These are phyloP conservation scores for Penicillium arizonense DNA, from an alignment of 495 filamentous ascomycete genomes.

Conservation along the genomic window DNA sequence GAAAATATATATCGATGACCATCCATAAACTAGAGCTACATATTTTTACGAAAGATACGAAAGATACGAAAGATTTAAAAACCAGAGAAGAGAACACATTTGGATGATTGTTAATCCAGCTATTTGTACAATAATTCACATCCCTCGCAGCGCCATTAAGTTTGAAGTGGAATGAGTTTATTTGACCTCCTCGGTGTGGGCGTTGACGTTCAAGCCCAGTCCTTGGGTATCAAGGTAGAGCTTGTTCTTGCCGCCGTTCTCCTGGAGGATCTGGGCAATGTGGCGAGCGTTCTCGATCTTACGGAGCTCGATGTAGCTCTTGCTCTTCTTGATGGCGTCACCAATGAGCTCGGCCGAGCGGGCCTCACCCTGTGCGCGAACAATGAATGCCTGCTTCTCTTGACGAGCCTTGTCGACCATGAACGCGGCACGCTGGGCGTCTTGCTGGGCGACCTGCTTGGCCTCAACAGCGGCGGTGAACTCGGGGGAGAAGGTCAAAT, in stretches of 20 bases:
- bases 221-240: conserved; percentile 87
- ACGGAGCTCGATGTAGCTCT: conserved; percentile 92
- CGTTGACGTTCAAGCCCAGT: conserved; percentile 84
- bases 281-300: conserved; percentile 94
- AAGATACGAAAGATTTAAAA: not conserved
- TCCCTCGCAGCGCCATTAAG: conserved; percentile 26
- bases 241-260: conserved; percentile 87
- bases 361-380: conserved; percentile 98
- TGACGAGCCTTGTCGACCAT: conserved; percentile 98
- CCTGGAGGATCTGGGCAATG: conserved; percentile 81
- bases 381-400: conserved; percentile 98
- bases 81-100: conserved; percentile 45
- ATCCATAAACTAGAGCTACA: not conserved
- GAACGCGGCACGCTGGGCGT: conserved; percentile 95
- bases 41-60: not conserved
- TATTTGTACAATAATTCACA: conserved; percentile 46
- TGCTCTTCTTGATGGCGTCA: conserved; percentile 98
- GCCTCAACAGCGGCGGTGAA: conserved; percentile 98
- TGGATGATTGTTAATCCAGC: conserved; percentile 33
- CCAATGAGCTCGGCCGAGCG: conserved; percentile 97
- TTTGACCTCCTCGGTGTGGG: conserved; percentile 35
- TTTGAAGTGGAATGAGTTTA: conserved; percentile 24
- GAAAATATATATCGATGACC: conserved; percentile 2
- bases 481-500: conserved; percentile 98
- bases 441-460: conserved; percentile 98